Conservation (phyloP, 73 alveolate genomes). For the Halteria grandinella region DNA sequence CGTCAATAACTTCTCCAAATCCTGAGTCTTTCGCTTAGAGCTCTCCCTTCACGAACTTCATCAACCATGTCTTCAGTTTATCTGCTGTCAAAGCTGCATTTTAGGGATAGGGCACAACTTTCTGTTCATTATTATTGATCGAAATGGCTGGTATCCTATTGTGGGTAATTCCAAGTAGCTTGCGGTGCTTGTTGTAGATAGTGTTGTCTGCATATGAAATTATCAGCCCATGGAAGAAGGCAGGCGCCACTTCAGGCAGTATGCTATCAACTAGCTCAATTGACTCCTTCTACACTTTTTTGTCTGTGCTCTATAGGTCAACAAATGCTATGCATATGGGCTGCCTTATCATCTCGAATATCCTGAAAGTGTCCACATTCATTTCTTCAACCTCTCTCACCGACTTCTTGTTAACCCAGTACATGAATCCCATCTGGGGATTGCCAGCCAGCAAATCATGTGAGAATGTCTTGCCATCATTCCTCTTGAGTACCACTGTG, state of each 20-base stretch:
- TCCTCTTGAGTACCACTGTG: conserved; percentile 41
- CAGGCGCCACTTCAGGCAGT: conserved; percentile 3
- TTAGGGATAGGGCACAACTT: conserved; percentile 51
- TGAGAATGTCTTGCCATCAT: conserved; percentile 6
- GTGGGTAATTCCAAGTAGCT: conserved; percentile 45
- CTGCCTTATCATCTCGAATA: conserved; percentile 45
- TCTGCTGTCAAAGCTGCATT: conserved; percentile 10
- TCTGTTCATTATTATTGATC: conserved; percentile 38
- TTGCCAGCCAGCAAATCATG: conserved; percentile 4
- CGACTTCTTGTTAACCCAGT: conserved; percentile 59
- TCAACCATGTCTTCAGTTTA: neutral
- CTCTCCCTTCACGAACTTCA: conserved; percentile 25
- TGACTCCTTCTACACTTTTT: conserved; percentile 11
- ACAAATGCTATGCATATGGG: conserved; percentile 61
- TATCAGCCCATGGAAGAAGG: conserved; percentile 39
- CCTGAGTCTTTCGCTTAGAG: neutral
- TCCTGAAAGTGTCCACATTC: conserved; percentile 13
- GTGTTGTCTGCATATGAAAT: conserved; percentile 47
- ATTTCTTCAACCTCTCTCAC: conserved; percentile 50
- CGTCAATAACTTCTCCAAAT: conserved; percentile 38
- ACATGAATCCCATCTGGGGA: neutral
- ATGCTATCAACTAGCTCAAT: conserved; percentile 16
- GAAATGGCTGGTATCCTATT: conserved; percentile 59
- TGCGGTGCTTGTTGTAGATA: neutral
- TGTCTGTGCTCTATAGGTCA: conserved; percentile 17